These are phyloP conservation scores for Xanthoconium purpureum DNA, from an alignment of 768 basidiomycete genomes.

Conservation along the genomic window DNA sequence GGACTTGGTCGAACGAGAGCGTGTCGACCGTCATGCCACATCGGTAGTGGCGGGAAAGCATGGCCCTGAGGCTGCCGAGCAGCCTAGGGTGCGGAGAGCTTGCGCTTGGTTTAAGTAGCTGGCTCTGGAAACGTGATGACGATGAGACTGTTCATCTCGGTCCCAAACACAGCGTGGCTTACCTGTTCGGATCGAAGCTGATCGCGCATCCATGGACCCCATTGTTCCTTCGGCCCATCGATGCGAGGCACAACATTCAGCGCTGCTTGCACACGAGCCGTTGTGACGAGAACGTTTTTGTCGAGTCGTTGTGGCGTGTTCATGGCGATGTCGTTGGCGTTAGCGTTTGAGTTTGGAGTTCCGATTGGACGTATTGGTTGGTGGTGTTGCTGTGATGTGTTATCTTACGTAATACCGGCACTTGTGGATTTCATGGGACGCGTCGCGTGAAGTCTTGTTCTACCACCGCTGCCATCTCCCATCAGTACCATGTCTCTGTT, in stretches of 20 bases:
- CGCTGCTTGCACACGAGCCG: neutral
- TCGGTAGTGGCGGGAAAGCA: neutral
- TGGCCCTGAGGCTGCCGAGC: neutral
- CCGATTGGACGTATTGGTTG: too few species aligned
- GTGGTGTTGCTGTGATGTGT: too few species aligned
- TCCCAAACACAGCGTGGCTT: neutral
- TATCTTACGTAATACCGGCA: too few species aligned
- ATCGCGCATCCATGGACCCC: neutral
- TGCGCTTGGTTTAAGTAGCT: fast-evolving
- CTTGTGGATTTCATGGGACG: too few species aligned
- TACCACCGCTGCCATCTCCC: too few species aligned
- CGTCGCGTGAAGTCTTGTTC: too few species aligned
- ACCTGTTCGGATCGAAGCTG: neutral
- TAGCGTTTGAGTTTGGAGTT: too few species aligned
- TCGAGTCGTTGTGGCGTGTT: neutral
- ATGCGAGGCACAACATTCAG: neutral
- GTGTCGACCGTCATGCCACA: neutral
- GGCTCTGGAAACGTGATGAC: neutral
- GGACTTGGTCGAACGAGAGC: neutral
- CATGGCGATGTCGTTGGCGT: neutral
- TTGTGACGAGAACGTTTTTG: neutral
- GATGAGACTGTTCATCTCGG: neutral
- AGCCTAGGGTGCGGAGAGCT: neutral
- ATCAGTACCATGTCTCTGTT: too few species aligned
- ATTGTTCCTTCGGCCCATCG: neutral